These are phyloP conservation scores for Penicillium verrucosum DNA, from an alignment of 2,329 filamentous ascomycete genomes.

Conservation along the genomic window DNA sequence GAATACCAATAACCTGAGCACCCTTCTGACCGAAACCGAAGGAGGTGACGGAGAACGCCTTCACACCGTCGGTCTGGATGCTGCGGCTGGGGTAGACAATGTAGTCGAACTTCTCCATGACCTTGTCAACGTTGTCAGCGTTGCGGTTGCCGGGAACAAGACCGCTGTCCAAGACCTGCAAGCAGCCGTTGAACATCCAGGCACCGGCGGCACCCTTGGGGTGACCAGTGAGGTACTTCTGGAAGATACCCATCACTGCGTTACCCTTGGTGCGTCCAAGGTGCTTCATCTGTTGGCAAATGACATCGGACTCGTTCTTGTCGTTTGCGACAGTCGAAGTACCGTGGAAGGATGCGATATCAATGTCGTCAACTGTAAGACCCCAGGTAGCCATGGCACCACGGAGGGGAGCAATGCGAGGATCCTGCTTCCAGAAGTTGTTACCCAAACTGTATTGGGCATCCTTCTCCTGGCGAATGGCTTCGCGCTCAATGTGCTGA, in stretches of 20 bases:
- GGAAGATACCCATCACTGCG: slow-evolving; percentile 93
- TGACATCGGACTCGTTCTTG: slow-evolving; percentile 98
- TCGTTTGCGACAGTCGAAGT: slow-evolving; percentile 98
- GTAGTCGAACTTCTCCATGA: slow-evolving; percentile 97
- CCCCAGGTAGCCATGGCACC: slow-evolving; percentile 97
- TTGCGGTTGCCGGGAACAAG: slow-evolving; percentile 96
- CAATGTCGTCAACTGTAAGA: slow-evolving; percentile 92
- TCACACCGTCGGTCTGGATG: slow-evolving; percentile 96
- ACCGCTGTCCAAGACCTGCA: slow-evolving; percentile 92
- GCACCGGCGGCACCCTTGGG: slow-evolving; percentile 98
- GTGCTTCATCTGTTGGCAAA: slow-evolving; percentile 93
- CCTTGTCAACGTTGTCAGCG: slow-evolving; percentile 91
- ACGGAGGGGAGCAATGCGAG: slow-evolving; percentile 88
- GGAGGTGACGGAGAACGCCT: slow-evolving; percentile 97
- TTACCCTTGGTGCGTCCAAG: slow-evolving; percentile 96
- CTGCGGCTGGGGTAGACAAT: slow-evolving; percentile 94
- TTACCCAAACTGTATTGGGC: slow-evolving; percentile 91
- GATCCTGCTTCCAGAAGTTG: slow-evolving; percentile 97
- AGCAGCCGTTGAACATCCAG: slow-evolving; percentile 99
- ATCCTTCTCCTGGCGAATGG: slow-evolving; percentile 86
- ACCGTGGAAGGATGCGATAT: slow-evolving; percentile 95
- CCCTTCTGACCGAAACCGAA: slow-evolving; percentile 99
- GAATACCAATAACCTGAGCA: slow-evolving; percentile 92
- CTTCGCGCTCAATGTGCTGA: slow-evolving; percentile 81
- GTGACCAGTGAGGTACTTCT: slow-evolving; percentile 98